Base-by-base conservation (phyloP, 257 asterid species). In the Nicotiana tabacum region DNA sequence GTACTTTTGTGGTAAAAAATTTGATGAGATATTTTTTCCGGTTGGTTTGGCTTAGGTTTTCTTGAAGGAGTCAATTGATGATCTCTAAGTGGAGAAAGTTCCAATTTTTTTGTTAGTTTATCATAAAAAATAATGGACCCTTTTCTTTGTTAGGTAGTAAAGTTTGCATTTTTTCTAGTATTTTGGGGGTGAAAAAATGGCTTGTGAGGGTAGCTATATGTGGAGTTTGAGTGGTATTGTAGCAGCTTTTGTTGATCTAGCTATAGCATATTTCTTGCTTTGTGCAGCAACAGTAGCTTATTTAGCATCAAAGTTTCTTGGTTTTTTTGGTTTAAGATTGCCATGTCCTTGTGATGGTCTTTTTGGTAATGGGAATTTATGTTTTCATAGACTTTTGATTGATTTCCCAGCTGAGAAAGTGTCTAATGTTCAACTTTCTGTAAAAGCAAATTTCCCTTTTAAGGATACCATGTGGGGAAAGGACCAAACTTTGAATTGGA, bases 181-280 rank as follows among this genome's bases (percentile, higher is more conserved):
- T 87, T 87, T 77, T 72, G 86, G 46, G 21, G 21, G 78, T 61
- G 66, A 78, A 77, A 80, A 89, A 85, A 95, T 93, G 98, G 92
- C 89, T 11, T 93, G 98, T 89, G 86, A 85, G 82, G 89, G 87
- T 61, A 83, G 84, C 57, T 87, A 87, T 35, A 83, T 76, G 85
- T 96, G 99, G 99, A 92, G 87, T 85, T 88, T 96, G 82, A 86
- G 89, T 83, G 93, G 94, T 79, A 84, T 96, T 83, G 90, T 90
- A 37, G 94, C 91, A 80, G 95, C 97, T 74, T 93, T 93, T 90
- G 88, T 94, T 90, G 98, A 94, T 91, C 98, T 96, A 30, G 91
- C 88, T 21, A 90, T 94, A 69, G 93, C 94, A 10, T 94, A 91
- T 83, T 86, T 92, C 69, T 87, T 92, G 66, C 90, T 96, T 4